Evolutionary conservation across 2,329 filamentous ascomycete species (phyloP), one percentile per base, ranked within the genome.

Genomic region (Pseudocercospora pini-densiflorae): DNA sequence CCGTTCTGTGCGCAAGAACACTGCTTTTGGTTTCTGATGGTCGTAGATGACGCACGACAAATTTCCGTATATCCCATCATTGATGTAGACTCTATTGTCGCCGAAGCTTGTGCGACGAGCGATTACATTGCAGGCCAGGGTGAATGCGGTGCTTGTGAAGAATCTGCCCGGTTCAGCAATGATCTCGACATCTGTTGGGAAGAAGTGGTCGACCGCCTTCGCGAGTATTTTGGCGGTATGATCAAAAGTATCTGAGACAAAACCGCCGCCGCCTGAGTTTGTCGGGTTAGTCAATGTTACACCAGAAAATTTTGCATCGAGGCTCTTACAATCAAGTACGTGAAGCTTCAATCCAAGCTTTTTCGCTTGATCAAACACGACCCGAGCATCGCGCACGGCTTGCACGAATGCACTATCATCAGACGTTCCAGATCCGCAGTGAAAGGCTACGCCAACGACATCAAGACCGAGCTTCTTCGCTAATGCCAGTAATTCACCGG

Each of bases 31-130:
- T 75, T 96, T 88, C 85, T 99, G 95, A 81, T 98, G 95, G 77
- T 98, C 95, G 79, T 97, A 99, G 84, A 98, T 97, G 85, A 98
- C 97, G 88, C 93, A 96, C 72, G 93, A 97, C 78, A 99, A 98
- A 83, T 98, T 98, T 76, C 95, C 95, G 77, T 99, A 99, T 61
- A 98, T 90, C 27, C 95, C 95, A 74, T 99, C 95, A 78, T 99
- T 99, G 79, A 98, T 84, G 79, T 99, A 99, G 53, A 97, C 83
- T 95, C 98, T 98, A 85, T 97, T 97, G 72, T 91, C 88, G 75
- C 94, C 89, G 69, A 90, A 86, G 64, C 98, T 90, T 45, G 93
- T 93, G 75, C 95, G 94, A 67, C 95, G 93, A 29, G 95, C 94
- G 78, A 98, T 99, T 78, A 99, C 88, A 81, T 97, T 94, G 83